Evolutionary conservation across 768 basidiomycete genomes (phyloP), one percentile per base, ranked within the genome.

Genomic region (Rhizopogon vesiculosus): DNA sequence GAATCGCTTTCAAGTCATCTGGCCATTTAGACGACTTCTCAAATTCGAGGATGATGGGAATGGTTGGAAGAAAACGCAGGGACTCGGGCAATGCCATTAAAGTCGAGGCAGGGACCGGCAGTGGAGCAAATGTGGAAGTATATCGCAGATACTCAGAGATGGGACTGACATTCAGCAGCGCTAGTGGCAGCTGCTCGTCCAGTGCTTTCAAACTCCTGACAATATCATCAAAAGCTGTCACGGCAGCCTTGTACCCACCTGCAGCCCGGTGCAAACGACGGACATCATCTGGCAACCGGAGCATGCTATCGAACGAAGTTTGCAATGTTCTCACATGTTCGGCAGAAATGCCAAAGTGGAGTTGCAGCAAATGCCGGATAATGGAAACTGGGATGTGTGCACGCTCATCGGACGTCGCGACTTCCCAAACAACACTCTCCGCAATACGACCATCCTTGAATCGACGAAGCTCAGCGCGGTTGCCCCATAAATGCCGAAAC

Each of bases 391-490:
- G 93, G 29, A 98, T 84, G 58, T 86, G 81, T 0, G 84, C 77
- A 28, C 91, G 85, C 57, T 93, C 91, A 51, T 96, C 93, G 0
- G 81, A 78, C 3, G 83, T 87, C 57, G 82, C 80, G 7, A 92
- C 83, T 18, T 97, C 89, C 97, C 97, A 99, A 3, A 98, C 94
- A n/a, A 98, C 93, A 61, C 89, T 92, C 69, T 98, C 93, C 5
- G 81, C 66, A 58, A 98, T 98, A 16, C 87, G 81, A 1, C 96
- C 96, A 63, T 99, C 95, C 69, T 98, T 95, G 78, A 99, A 99
- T 40, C 95, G 82, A 6, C 97, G 81, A 16, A 98, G 75, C 65
- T 98, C 96, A 0, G 94, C 86, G 69, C 93, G 96, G 40, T 82
- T 75, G 0, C 95, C 96, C 97, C 97, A 99, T 61, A 98, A 75